Percentiles rank a stretch among this genome's conserved stretches.
Evolutionary conservation across 2,329 filamentous ascomycete species (phyloP).

Genomic region (Fusarium floridanum): DNA sequence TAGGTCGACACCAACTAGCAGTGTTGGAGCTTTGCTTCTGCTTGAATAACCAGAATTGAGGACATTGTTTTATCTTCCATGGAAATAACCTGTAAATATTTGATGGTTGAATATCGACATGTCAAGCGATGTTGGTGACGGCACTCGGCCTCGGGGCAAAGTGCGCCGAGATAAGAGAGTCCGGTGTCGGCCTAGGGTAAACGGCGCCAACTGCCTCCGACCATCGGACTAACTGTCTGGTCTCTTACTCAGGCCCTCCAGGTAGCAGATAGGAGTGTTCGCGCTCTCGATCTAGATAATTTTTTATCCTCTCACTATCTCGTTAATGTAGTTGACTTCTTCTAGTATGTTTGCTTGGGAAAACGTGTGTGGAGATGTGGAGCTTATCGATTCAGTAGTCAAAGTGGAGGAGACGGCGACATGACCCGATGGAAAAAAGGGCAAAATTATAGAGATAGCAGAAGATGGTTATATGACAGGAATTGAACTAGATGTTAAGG

Average conservation of each 20-base stretch:
- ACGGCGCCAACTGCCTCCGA: neutral
- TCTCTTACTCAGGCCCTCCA: neutral
- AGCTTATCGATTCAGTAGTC: too few relatives aligned
- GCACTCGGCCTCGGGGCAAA: neutral
- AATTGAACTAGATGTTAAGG: neutral
- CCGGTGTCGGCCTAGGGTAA: neutral
- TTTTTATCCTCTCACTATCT: fast-evolving
- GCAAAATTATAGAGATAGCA: neutral
- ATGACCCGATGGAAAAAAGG: neutral
- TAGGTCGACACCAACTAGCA: neutral
- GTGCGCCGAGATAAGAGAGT: neutral
- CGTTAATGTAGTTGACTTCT: neutral
- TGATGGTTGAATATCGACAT: neutral
- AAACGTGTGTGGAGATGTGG: too few relatives aligned
- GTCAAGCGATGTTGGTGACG: neutral
- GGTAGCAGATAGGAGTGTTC: neutral
- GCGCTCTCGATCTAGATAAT: neutral
- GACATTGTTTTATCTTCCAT: neutral
- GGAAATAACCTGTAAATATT: neutral
- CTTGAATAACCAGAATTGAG: neutral
- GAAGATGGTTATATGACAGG: neutral
- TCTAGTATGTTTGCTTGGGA: neutral
- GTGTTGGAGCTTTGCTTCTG: neutral
- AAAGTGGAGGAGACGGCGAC: too few relatives aligned
- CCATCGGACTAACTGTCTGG: neutral